Base-by-base conservation (phyloP, 139 green algal species). In the Bryopsis sp. region DNA sequence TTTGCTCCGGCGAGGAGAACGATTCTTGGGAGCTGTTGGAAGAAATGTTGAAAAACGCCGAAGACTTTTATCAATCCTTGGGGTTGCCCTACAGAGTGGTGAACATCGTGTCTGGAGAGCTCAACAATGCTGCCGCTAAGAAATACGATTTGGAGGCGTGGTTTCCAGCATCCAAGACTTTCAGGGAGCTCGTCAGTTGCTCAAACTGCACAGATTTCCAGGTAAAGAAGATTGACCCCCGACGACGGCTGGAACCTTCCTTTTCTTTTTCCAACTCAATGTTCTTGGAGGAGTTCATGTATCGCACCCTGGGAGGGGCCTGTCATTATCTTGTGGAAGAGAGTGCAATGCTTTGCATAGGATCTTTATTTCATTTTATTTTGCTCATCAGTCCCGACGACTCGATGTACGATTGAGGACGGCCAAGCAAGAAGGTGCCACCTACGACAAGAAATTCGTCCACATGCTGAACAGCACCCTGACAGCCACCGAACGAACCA, bases 91-190 rank as follows among this genome's bases (percentile, higher is more conserved):
- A 98, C 79, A 79, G 76, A 31, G 88, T 98, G 19, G 88, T 98
- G 6, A 96, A 97, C 85, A 99, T 99, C 61, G 95, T 99, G 38
- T 92, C 78, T 1, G 94, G 94, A 1, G 95, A 94, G 76, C 81
- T 99, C 5, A 99, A 99, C 82, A 89, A 97, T 69, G 93, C 94
- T 7, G 95, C 95, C 2, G 88, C 93, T 35, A 99, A 99, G 76
- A 99, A 98, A 85, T 99, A 97, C 69, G 93, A 99, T 77, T 76
- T 99, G 73, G 94, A 99, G 79, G 95, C 95, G 24, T 99, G 89
- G 89, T 99, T 99, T 81, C 95, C 95, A 3, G 91, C 88, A 33
- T 88, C 76, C 54, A 83, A 88, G 64, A 89, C 87, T 1, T 95
- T 85, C 82, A 75, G 95, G 1, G 95, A 99, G 79, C 87, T 99